Evolutionary conservation across 106 monocot genomes (phyloP).

Genomic region (Phalaenopsis equestris): DNA sequence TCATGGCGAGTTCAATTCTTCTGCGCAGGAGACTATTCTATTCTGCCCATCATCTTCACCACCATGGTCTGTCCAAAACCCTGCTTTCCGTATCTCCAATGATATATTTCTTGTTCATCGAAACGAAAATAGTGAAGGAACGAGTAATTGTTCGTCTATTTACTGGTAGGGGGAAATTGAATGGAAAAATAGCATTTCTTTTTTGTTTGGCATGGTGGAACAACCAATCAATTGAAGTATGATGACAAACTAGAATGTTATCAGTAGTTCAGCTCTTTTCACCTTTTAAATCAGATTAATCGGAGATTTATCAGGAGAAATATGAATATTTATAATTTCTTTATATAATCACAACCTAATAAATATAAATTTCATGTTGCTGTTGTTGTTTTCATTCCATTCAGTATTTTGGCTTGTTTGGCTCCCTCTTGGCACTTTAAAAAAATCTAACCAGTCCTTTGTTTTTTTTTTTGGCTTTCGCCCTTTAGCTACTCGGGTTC

Average conservation of each 20-base stretch:
- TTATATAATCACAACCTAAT: too few species aligned
- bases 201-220: not conserved
- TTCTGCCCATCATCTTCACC: not conserved
- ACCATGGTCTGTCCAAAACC: not conserved
- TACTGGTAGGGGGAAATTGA: too few species aligned
- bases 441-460: not conserved
- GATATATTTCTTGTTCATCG: too few species aligned
- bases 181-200: not conserved
- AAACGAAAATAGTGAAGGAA: too few species aligned
- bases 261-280: too few species aligned
- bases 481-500: not conserved
- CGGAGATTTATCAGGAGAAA: too few species aligned
- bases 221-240: too few species aligned
- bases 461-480: not conserved
- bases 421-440: not conserved
- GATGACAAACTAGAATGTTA: too few species aligned
- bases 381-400: not conserved
- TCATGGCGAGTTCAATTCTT: not conserved
- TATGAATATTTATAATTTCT: too few species aligned
- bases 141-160: too few species aligned
- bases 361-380: too few species aligned
- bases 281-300: too few species aligned
- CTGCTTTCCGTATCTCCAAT: not conserved
- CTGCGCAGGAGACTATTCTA: not conserved
- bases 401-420: not conserved